A percentile compares a stretch with the other conserved stretches of the same genome.
These are phyloP conservation scores for Dichotomopilus funicola DNA, from an alignment of 2,329 filamentous ascomycete species.

Conservation along the genomic window DNA sequence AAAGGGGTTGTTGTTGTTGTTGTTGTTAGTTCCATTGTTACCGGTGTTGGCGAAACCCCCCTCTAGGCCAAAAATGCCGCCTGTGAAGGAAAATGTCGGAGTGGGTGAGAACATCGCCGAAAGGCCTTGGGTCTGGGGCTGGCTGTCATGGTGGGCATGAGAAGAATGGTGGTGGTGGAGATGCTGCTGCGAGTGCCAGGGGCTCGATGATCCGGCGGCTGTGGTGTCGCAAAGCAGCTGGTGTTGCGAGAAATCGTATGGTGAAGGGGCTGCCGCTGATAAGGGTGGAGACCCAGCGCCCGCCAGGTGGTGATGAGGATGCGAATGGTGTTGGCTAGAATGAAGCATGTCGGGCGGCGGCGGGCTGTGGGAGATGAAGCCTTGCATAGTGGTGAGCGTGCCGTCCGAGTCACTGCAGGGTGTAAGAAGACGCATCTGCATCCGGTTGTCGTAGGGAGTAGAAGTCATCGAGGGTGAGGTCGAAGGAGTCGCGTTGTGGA, in stretches of 20 bases:
- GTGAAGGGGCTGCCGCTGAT: conserved; percentile 28
- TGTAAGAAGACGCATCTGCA: conserved; percentile 41
- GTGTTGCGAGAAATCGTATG: conserved; percentile 28
- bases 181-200: conserved; percentile 15
- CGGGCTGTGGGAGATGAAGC: conserved; percentile 30
- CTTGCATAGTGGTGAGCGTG: conserved; percentile 24
- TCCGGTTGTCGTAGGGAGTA: conserved; percentile 28
- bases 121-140: not conserved
- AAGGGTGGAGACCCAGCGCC: conserved; percentile 10
- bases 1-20: conserved; percentile 3
- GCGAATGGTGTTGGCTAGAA: not conserved
- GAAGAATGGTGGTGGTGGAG: not conserved
- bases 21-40: not conserved
- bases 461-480: conserved; percentile 23
- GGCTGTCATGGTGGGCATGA: not conserved
- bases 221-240: conserved; percentile 18
- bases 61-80: not conserved
- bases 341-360: conserved; percentile 27
- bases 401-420: conserved; percentile 47
- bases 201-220: conserved; percentile 18
- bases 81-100: not conserved
- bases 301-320: not conserved
- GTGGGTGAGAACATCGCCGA: not conserved
- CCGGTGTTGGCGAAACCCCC: not conserved
- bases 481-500: not conserved